A percentile compares a stretch with the other conserved stretches of the same genome.
Evolutionary conservation across 2,329 filamentous ascomycete genomes (phyloP).

Genomic region (Stachybotrys chlorohalonatus): DNA sequence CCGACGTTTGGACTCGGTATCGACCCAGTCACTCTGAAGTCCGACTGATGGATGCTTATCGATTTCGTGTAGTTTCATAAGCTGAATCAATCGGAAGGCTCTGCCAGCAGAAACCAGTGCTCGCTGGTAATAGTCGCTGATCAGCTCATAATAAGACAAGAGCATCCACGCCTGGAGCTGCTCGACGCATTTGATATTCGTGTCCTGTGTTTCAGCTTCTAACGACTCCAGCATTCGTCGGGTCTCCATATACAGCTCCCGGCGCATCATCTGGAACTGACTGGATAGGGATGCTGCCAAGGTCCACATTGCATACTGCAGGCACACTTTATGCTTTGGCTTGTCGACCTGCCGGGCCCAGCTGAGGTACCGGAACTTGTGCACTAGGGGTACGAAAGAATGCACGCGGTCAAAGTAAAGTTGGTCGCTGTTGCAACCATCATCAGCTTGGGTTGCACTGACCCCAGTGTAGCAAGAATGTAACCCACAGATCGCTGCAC

Average conservation of each 20-base stretch:
- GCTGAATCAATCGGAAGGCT: not conserved
- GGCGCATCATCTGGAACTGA: not conserved
- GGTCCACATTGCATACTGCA: not conserved
- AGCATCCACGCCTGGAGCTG: not conserved
- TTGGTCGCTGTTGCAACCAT: constrained; percentile 1
- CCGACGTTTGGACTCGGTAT: not conserved
- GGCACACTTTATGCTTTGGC: not conserved
- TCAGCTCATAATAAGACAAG: not conserved
- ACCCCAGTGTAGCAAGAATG: no score
- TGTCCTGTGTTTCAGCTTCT: not conserved
- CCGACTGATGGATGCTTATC: not conserved
- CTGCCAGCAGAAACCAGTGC: not conserved
- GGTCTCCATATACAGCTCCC: not conserved
- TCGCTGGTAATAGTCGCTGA: not conserved
- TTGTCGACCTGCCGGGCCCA: not conserved
- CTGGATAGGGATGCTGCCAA: not conserved
- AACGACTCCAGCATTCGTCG: not conserved
- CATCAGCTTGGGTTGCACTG: no score
- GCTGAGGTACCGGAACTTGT: not conserved
- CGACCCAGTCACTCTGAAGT: not conserved
- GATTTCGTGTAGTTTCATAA: not conserved
- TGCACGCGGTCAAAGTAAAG: not conserved
- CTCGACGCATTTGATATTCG: not conserved
- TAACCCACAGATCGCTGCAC: no score
- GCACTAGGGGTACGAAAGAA: not conserved